phyloP scores from a whole-genome alignment of 2,329 filamentous ascomycete species.

The Pseudopyricularia javanii region DNA sequence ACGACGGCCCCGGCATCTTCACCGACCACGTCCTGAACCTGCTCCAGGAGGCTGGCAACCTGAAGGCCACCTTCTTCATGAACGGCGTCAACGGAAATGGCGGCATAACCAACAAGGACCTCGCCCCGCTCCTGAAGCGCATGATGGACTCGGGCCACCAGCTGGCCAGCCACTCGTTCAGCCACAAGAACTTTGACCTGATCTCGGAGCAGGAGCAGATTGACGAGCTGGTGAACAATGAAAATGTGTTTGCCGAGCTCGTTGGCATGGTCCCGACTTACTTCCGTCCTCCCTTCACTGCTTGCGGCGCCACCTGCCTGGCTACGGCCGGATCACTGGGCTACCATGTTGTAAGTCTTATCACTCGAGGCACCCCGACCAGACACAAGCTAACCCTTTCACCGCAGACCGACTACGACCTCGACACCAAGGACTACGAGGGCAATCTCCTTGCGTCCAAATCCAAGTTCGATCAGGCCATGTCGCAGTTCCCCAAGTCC shows the following conservation, averaged over 20 bases:
- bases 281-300: constrained; percentile 24
- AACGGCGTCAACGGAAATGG: constrained; percentile 19
- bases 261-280: constrained; percentile 28
- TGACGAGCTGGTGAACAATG: constrained; percentile 21
- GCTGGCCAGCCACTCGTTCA: constrained; percentile 26
- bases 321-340: constrained; percentile 15
- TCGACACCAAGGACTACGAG: constrained; percentile 18
- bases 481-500: constrained; percentile 8
- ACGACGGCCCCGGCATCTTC: constrained; percentile 22
- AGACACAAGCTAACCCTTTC: not conserved
- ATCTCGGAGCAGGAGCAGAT: not conserved
- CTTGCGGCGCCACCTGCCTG: constrained; percentile 13
- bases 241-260: constrained; percentile 23
- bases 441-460: constrained; percentile 14
- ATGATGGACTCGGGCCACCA: constrained; percentile 26
- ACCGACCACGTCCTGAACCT: constrained; percentile 20
- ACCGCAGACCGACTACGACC: constrained; percentile 13
- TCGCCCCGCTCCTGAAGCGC: constrained; percentile 21
- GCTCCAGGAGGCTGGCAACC: constrained; percentile 16
- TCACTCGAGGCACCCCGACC: not conserved
- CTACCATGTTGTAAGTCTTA: constrained; percentile 16
- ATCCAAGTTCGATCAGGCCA: constrained; percentile 7
- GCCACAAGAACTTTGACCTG: constrained; percentile 13
- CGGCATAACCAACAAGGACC: constrained; percentile 21
- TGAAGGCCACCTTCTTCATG: constrained; percentile 24